phyloP scores from a whole-genome alignment of 495 filamentous ascomycete species.

The Sordaria brevicollis region DNA sequence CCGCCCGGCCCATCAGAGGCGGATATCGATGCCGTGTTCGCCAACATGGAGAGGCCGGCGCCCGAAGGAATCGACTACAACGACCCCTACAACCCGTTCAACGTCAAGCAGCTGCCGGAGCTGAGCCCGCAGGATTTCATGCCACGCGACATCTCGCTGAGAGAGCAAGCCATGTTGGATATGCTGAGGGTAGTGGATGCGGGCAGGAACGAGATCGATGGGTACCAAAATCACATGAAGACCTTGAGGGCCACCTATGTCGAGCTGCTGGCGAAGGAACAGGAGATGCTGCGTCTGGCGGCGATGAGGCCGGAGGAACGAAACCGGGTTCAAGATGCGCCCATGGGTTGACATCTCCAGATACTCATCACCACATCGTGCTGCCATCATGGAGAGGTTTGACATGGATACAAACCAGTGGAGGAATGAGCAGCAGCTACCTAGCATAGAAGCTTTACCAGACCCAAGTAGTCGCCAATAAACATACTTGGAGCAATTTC shows the following conservation, averaged over 20 bases:
- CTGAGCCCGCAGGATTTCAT: neutral
- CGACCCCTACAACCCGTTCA: neutral
- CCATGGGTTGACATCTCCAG: neutral
- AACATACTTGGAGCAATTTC: neutral
- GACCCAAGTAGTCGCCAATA: neutral
- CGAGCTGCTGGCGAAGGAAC: constrained; percentile 14
- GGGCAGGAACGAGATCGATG: constrained; percentile 7
- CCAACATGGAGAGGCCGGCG: constrained; percentile 18
- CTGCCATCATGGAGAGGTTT: neutral
- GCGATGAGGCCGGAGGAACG: constrained; percentile 16
- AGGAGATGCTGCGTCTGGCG: constrained; percentile 8
- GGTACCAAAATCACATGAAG: constrained; percentile 10
- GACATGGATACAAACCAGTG: neutral
- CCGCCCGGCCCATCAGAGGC: neutral
- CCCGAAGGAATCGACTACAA: constrained; percentile 14
- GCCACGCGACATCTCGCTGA: constrained; percentile 3
- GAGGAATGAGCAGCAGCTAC: neutral
- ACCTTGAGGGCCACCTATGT: constrained; percentile 10
- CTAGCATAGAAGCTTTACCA: neutral
- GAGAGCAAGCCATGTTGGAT: constrained; percentile 12
- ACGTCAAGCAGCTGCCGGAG: neutral
- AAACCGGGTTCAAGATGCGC: neutral
- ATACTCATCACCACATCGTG: neutral
- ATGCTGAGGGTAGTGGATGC: constrained; percentile 14
- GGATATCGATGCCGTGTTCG: constrained; percentile 18